phyloP scores from a whole-genome alignment of 345 rosid species.

The Eutrema japonicum region DNA sequence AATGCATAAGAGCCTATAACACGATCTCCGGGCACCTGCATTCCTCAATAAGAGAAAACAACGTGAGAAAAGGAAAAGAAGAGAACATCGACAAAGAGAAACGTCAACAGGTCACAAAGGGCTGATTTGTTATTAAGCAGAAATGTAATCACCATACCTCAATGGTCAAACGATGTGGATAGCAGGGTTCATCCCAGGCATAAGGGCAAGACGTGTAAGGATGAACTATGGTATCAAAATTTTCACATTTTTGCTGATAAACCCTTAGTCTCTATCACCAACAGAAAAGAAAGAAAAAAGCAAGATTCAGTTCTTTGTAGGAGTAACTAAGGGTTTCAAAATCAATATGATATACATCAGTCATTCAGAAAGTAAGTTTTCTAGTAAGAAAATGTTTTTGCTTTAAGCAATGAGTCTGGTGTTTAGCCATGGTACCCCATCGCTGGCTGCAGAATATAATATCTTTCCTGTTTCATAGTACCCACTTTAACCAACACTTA shows the following conservation, averaged over 20 bases:
- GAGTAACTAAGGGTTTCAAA: slow-evolving; percentile 13
- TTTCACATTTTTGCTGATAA: slow-evolving; percentile 89
- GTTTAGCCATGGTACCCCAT: slow-evolving; percentile 14
- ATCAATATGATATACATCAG: slow-evolving; percentile 19
- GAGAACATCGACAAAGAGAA: slow-evolving; percentile 19
- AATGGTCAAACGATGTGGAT: slow-evolving; percentile 79
- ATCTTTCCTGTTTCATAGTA: slow-evolving; percentile 5
- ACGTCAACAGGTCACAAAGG: slow-evolving; percentile 10
- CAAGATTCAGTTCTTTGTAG: slow-evolving; percentile 31
- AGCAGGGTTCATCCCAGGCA: slow-evolving; percentile 98
- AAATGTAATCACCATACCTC: slow-evolving; percentile 58
- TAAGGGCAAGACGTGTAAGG: slow-evolving; percentile 83
- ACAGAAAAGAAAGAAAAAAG: slow-evolving; percentile 1
- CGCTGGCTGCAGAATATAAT: slow-evolving; percentile 3
- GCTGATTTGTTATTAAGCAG: slow-evolving; percentile 9
- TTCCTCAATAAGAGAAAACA: slow-evolving; percentile 28
- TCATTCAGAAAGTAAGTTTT: slow-evolving; percentile 1
- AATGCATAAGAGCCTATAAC: slow-evolving; percentile 77
- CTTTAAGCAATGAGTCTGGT: background rate
- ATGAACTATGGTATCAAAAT: slow-evolving; percentile 74
- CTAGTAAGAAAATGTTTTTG: background rate
- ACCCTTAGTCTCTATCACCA: slow-evolving; percentile 70
- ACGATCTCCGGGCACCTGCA: slow-evolving; percentile 88
- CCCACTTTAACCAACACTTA: slow-evolving; percentile 18
- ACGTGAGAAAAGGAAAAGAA: slow-evolving; percentile 18